Percentiles rank a stretch among this genome's conserved stretches.
Conservation (phyloP, 495 filamentous ascomycete genomes). For the Tuber aestivum region DNA sequence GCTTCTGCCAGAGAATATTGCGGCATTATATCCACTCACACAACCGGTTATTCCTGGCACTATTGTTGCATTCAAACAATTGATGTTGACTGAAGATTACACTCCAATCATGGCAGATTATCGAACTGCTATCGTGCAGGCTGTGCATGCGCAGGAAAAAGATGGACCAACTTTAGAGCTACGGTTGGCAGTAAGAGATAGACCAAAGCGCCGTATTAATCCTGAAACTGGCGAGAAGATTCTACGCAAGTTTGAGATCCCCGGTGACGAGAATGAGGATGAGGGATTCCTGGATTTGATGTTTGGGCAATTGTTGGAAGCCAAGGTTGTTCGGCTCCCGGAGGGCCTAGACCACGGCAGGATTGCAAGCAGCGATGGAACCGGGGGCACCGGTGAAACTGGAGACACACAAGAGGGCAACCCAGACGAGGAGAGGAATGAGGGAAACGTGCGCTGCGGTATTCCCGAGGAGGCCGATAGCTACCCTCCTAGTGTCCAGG, state of each 20-base stretch:
- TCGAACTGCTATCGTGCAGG: conserved; percentile 60
- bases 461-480: not conserved
- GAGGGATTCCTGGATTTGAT: conserved; percentile 52
- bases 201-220: conserved; percentile 50
- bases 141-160: conserved; percentile 44
- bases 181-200: conserved; percentile 59
- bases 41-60: conserved; percentile 55
- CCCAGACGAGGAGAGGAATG: not conserved
- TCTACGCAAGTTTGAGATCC: conserved; percentile 64
- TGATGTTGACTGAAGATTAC: conserved; percentile 71
- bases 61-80: conserved; percentile 73
- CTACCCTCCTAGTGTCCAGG: not conserved
- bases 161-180: conserved; percentile 53
- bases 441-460: not conserved
- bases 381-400: not conserved
- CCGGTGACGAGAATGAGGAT: conserved; percentile 51
- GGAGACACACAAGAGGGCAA: not conserved
- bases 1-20: conserved; percentile 57
- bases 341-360: conserved; percentile 26
- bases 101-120: conserved; percentile 64
- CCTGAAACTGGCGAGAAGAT: conserved; percentile 55
- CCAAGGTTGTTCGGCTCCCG: conserved; percentile 53
- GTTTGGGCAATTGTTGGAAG: conserved; percentile 56
- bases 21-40: conserved; percentile 52
- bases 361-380: not conserved